These are phyloP conservation scores for Psidium guajava DNA, from an alignment of 345 rosid species.

Conservation along the genomic window DNA sequence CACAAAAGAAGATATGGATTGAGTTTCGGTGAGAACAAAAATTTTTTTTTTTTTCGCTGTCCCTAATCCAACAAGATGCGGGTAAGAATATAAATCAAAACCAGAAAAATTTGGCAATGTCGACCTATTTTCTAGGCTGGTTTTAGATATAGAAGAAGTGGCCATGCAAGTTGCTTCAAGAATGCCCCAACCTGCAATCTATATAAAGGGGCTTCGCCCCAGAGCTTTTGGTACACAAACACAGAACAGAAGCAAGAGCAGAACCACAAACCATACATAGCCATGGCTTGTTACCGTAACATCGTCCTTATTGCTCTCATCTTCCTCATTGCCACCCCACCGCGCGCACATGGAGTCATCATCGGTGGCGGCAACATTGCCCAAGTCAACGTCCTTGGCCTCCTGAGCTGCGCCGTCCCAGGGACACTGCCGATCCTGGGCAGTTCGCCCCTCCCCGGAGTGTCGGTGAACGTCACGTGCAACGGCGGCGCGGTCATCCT, in stretches of 20 bases:
- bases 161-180: not conserved
- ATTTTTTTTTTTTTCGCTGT: no score
- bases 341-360: conserved; percentile 27
- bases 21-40: no score
- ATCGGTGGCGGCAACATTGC: conserved; percentile 38
- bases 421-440: not conserved
- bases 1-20: no score
- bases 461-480: not conserved
- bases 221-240: not conserved
- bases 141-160: not conserved
- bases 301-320: conserved; percentile 48
- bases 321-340: conserved; percentile 9
- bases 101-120: not conserved
- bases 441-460: not conserved
- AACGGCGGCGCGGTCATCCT: not conserved
- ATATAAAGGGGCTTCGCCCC: not conserved
- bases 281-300: conserved; percentile 28
- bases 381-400: conserved; percentile 14
- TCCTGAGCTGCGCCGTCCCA: not conserved
- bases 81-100: not conserved
- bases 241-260: not conserved
- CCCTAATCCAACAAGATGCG: not conserved
- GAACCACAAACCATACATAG: not conserved
- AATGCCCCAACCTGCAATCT: not conserved
- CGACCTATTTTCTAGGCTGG: not conserved